Base-by-base conservation (phyloP, 2,329 filamentous ascomycete genomes). In the Sclerotinia sclerotiorum region DNA sequence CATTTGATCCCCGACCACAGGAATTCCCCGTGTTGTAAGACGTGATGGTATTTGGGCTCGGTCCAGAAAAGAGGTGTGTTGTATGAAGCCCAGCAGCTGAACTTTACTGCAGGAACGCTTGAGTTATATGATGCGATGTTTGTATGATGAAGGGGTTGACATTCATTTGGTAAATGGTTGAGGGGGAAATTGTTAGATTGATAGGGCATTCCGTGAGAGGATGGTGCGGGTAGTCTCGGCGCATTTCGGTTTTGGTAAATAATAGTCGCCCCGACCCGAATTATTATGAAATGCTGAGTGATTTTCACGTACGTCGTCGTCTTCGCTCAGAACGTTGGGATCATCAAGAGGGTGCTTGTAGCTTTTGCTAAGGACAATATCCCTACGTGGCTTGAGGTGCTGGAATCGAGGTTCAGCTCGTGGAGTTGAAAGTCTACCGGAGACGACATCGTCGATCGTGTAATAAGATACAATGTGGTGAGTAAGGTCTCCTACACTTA, bases 381-480 rank as follows among this genome's bases (percentile, higher is more conserved):
- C 85, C 0, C 77, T 69, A 5, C 89, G 85, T 17, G 88, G 87
- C 8, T 81, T 78, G 42, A 90, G 79, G 61, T 81, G 77, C 35
- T 79, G 78, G 54, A 88, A 79, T 27, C 77, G 78, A 0, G 84
- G 81, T 69, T 87, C 83, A 66, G 85, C 82, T 1, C 83, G 80
- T 0, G 91, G 91, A 0, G 85, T 84, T 39, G 77, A 80, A 15
- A 94, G 82, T 21, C 77, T 79, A 57, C 82, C 81, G 65, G 70
- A 74, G 73, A 88, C 84, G n/a, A 93, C 90, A 76, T 97, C 93
- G 7, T 92, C 87, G 15, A 94, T 84, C 55, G 83, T 92, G 81
- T 97, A 97, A 78, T 97, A 97, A 21, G 90, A 94, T 52, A 97
- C 93, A 64, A 97, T 81, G 75, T 97, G 93, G 75, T 97, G 93